Evolutionary conservation across 345 rosid genomes (phyloP), one percentile per base, ranked within the genome.

Genomic region (Linum lewisii): DNA sequence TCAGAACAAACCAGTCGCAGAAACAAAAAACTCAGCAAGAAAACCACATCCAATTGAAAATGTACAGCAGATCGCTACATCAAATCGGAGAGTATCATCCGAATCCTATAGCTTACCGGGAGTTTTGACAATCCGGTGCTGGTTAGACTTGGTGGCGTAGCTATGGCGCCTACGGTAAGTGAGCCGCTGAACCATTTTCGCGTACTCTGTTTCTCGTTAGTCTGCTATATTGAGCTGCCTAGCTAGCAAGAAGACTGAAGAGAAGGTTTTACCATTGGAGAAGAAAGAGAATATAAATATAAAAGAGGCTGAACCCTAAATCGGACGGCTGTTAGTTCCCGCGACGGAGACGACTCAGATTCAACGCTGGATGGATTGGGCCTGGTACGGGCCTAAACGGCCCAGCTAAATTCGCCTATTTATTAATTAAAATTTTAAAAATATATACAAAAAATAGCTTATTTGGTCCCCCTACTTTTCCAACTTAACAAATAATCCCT

Each of bases 141-240:
- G 54, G 21, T 51, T 51, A 22, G 54, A 51, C 24, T 51, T 51
- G 24, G 54, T 51, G 54, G 54, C 54, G 21, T 51, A 51, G 54
- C 54, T 51, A n/a, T 51, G 54, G 23, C 54, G 21, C 54, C 19
- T 51, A 9, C 54, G 54, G 19, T 51, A 51, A 51, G 54, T 51
- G 7, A 51, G 14, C 15, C 54, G 54, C 54, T 51, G 54, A 19
- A 19, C 54, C 54, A 51, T 51, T 51, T 42, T 11, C 47, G 47
- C 47, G 47, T 1, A 11, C 13, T 0, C 18, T 16, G 18, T 11
- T 10, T 42, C 18, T 11, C 14, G 18, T 11, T 42, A 42, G 47
- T 7, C 47, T 5, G 47, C 47, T 42, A 4, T 14, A 4, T 1
- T 14, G 47, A 42, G 47, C 47, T 42, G 38, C 38, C 34, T 29